phyloP scores from a whole-genome alignment of 176 grass and related monocot genomes.

The Zoysia japonica region DNA sequence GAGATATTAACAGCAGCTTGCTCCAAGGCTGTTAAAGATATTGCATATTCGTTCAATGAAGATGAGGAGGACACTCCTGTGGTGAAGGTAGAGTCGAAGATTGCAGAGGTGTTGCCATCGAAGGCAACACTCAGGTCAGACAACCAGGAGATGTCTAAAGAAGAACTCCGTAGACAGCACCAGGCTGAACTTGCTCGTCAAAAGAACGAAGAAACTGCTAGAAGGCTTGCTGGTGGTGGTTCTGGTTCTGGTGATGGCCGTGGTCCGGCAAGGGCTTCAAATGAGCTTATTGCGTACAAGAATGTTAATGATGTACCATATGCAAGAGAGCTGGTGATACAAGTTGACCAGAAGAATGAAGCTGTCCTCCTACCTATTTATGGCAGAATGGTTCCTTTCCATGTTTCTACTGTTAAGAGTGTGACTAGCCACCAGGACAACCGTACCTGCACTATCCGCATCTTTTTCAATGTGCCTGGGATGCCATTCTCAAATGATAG shows the following conservation, averaged over 20 bases:
- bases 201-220: constrained; percentile 76
- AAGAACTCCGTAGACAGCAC: constrained; percentile 75
- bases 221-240: constrained; percentile 35
- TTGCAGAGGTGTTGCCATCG: constrained; percentile 1
- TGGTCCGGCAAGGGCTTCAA: constrained; percentile 43
- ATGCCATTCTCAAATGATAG: too few species aligned
- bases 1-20: constrained; percentile 59
- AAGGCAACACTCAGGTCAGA: constrained; percentile 63
- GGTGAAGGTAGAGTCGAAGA: too few species aligned
- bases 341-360: constrained; percentile 81
- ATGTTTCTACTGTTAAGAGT: constrained; percentile 86
- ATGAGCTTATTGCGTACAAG: constrained; percentile 79
- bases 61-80: constrained; percentile 41
- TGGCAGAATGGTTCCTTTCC: constrained; percentile 80
- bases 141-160: constrained; percentile 78
- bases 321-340: constrained; percentile 64
- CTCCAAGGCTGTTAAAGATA: constrained; percentile 59
- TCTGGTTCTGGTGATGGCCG: constrained; percentile 50
- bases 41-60: constrained; percentile 62
- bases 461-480: too few species aligned
- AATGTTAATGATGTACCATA: constrained; percentile 68
- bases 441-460: too few species aligned
- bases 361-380: constrained; percentile 80
- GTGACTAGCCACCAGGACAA: too few species aligned
- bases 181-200: constrained; percentile 79